phyloP scores from a whole-genome alignment of 2,329 filamentous ascomycete genomes.

The Pseudocercospora cruenta region DNA sequence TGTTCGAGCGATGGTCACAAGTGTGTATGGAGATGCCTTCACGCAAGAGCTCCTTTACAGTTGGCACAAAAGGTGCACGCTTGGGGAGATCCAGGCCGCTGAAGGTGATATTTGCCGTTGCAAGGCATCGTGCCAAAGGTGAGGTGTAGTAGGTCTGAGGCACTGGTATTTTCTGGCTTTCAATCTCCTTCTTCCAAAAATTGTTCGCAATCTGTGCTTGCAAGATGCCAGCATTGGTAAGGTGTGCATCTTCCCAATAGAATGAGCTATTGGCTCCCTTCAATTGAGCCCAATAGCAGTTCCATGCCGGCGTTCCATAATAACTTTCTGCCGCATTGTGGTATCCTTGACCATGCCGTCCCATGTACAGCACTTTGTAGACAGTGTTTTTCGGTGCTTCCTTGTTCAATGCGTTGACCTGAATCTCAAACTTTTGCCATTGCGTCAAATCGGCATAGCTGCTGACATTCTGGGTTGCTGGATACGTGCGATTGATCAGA shows the following conservation, averaged over 20 bases:
- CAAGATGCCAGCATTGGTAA: slow-evolving; percentile 60
- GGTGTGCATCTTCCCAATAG: slow-evolving; percentile 66
- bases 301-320: slow-evolving; percentile 71
- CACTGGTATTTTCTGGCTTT: slow-evolving; percentile 59
- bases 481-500: slow-evolving; percentile 65
- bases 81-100: slow-evolving; percentile 56
- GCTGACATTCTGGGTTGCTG: slow-evolving; percentile 51
- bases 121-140: slow-evolving; percentile 64
- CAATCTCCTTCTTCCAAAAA: slow-evolving; percentile 63
- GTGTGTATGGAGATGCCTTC: slow-evolving; percentile 70
- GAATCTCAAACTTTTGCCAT: slow-evolving; percentile 67
- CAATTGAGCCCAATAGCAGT: slow-evolving; percentile 65
- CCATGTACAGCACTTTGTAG: slow-evolving; percentile 74
- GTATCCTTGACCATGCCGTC: slow-evolving; percentile 69
- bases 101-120: slow-evolving; percentile 68
- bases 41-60: slow-evolving; percentile 67
- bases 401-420: slow-evolving; percentile 61
- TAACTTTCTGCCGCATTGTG: slow-evolving; percentile 67
- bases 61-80: slow-evolving; percentile 58
- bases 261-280: slow-evolving; percentile 64
- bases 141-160: slow-evolving; percentile 69
- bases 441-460: slow-evolving; percentile 54
- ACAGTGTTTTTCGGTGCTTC: slow-evolving; percentile 52
- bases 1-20: slow-evolving; percentile 65
- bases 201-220: slow-evolving; percentile 63